A percentile compares a stretch with the other conserved stretches of the same genome.
These are phyloP conservation scores for Chalciporus sphaerocephalus DNA, from an alignment of 768 basidiomycete genomes.

Conservation along the genomic window DNA sequence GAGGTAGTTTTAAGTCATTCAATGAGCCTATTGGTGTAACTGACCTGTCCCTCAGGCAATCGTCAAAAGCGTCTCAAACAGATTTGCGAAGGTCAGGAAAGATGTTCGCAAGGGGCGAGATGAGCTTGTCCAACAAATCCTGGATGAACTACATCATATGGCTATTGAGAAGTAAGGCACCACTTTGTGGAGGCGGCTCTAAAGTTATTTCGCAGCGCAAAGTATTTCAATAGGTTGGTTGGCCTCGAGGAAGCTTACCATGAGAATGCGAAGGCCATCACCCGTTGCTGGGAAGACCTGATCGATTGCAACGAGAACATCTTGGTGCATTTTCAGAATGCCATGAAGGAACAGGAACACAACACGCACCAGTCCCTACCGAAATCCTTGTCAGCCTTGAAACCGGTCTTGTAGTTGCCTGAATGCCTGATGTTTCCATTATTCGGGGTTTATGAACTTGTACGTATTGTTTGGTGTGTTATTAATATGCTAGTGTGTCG, in stretches of 20 bases:
- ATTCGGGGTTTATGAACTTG: too few species aligned
- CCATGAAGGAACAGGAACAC: constrained; percentile 47
- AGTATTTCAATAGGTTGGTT: constrained; percentile 51
- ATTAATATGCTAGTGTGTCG: not conserved
- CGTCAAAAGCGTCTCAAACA: constrained; percentile 41
- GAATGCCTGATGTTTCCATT: constrained; percentile 4
- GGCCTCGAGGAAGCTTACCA: constrained; percentile 54
- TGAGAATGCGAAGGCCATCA: constrained; percentile 37
- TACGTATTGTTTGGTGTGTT: not conserved
- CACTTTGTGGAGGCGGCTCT: not conserved
- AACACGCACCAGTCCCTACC: constrained; percentile 46
- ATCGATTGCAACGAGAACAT: constrained; percentile 38
- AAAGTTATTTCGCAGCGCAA: constrained; percentile 34
- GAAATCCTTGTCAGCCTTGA: constrained; percentile 37
- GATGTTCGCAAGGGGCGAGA: constrained; percentile 43
- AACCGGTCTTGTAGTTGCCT: constrained; percentile 15
- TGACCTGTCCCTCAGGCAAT: constrained; percentile 40
- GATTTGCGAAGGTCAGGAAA: constrained; percentile 45
- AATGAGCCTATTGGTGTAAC: constrained; percentile 1
- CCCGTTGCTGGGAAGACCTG: constrained; percentile 40
- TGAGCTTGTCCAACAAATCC: constrained; percentile 45
- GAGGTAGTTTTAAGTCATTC: constrained; percentile 28
- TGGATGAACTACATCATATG: constrained; percentile 43
- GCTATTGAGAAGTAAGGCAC: constrained; percentile 24
- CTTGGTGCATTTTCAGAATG: constrained; percentile 32